A percentile compares a stretch with the other conserved stretches of the same genome.
These are phyloP conservation scores for Coccinonectria pachysandricola DNA, from an alignment of 2,329 filamentous ascomycete species.

Conservation along the genomic window DNA sequence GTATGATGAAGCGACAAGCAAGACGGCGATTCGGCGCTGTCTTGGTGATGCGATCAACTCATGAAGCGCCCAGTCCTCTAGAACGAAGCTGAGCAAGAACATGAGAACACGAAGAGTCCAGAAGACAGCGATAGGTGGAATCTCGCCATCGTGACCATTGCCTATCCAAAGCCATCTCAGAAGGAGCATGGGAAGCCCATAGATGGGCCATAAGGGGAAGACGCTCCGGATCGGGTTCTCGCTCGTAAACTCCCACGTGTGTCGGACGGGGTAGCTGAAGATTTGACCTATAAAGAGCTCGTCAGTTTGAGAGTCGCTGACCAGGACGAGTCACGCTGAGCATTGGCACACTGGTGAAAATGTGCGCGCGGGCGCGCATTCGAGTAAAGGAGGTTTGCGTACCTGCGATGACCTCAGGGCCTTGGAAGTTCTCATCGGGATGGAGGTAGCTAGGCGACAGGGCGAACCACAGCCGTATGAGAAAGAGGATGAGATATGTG, in stretches of 20 bases:
- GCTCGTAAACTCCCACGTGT: constrained; percentile 94
- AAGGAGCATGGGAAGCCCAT: constrained; percentile 86
- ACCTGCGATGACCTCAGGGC: constrained; percentile 95
- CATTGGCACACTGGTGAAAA: too few relatives aligned
- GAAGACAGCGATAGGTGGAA: constrained; percentile 79
- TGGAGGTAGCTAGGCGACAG: constrained; percentile 93
- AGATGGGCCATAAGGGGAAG: constrained; percentile 92
- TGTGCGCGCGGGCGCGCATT: too few relatives aligned
- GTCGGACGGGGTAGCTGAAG: constrained; percentile 79
- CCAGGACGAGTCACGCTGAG: too few relatives aligned
- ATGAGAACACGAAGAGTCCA: constrained; percentile 82
- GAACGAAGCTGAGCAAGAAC: constrained; percentile 90
- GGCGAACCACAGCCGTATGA: constrained; percentile 88
- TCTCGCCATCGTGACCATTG: constrained; percentile 63
- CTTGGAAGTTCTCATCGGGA: constrained; percentile 98
- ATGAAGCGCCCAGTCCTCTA: constrained; percentile 95
- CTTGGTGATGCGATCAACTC: constrained; percentile 73
- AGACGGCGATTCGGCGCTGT: constrained; percentile 60
- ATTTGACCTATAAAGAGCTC: constrained; percentile 57
- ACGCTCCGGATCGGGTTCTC: constrained; percentile 84
- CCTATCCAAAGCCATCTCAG: constrained; percentile 89
- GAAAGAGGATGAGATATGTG: constrained; percentile 71
- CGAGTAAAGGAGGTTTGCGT: constrained; percentile 28
- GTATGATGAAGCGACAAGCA: constrained; percentile 89
- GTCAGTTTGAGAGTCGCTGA: constrained; percentile 6